Conservation (phyloP, 2,329 filamentous ascomycete genomes). For the Talaromyces funiculosus region DNA sequence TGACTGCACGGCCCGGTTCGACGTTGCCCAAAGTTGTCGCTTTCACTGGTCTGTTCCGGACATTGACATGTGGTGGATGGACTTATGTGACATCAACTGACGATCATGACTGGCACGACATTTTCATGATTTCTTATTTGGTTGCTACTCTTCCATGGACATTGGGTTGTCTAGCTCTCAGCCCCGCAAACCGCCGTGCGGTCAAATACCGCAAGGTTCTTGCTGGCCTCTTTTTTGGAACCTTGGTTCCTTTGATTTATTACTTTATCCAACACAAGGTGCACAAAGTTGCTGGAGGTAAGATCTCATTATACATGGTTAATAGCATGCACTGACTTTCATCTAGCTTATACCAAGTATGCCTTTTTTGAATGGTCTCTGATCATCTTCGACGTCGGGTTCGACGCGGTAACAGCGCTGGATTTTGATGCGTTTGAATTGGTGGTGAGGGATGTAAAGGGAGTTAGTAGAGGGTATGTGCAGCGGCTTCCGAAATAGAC, state of each 20-base stretch:
- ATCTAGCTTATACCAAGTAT: constrained; percentile 86
- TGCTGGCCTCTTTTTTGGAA: constrained; percentile 79
- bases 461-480: constrained; percentile 96
- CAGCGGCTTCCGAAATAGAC: constrained; percentile 86
- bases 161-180: constrained; percentile 78
- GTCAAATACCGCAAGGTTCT: constrained; percentile 86
- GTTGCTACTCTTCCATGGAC: constrained; percentile 95
- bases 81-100: constrained; percentile 98
- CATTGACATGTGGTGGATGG: constrained; percentile 93
- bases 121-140: constrained; percentile 98
- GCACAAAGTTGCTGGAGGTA: constrained; percentile 87
- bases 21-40: constrained; percentile 76
- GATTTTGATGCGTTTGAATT: constrained; percentile 90
- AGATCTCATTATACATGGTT: constrained; percentile 25
- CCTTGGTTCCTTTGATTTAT: constrained; percentile 83
- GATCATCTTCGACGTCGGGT: constrained; percentile 90
- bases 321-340: neutral
- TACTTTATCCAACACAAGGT: constrained; percentile 99
- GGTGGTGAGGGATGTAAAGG: constrained; percentile 81
- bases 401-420: constrained; percentile 88
- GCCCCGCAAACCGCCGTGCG: constrained; percentile 74
- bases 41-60: constrained; percentile 75
- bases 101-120: constrained; percentile 97
- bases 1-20: constrained; percentile 71
- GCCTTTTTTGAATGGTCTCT: constrained; percentile 97